Evolutionary conservation across 108 stramenopile species (phyloP).

Genomic region (Parmales sp.): DNA sequence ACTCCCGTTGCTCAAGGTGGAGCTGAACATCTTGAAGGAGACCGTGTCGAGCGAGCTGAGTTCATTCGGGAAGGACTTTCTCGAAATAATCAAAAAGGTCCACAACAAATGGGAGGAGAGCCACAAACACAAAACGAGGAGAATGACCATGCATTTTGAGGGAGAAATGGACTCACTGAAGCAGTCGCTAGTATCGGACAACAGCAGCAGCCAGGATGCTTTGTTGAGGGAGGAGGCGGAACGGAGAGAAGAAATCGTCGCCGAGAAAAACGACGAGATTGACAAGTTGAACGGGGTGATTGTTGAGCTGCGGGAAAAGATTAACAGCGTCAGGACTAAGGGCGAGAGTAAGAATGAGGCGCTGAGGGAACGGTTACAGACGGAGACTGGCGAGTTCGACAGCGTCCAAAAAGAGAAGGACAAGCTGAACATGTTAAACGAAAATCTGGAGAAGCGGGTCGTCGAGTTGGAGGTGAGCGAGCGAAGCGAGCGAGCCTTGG

Average conservation of each 20-base stretch:
- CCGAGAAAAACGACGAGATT: constrained; percentile 2
- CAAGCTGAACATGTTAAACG: not conserved
- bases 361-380: not conserved
- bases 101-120: constrained; percentile 9
- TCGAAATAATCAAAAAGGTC: not conserved
- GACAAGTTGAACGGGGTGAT: not conserved
- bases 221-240: not conserved
- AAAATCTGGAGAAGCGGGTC: not conserved
- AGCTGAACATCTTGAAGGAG: not conserved
- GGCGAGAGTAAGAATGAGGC: not conserved
- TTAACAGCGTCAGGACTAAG: not conserved
- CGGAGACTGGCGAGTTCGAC: not conserved
- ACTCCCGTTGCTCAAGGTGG: not conserved
- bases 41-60: not conserved
- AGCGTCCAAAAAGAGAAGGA: not conserved
- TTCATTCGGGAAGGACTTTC: not conserved
- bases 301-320: not conserved
- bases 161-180: not conserved
- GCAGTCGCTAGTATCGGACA: not conserved
- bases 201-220: not conserved
- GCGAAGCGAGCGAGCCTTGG: too few relatives aligned
- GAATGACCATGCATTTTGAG: not conserved
- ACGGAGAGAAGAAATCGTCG: not conserved
- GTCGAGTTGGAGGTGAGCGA: too few relatives aligned
- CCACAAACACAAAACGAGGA: not conserved